These are phyloP conservation scores for Phytophthora cryptogea DNA, from an alignment of 352 stramenopile species.

Conservation along the genomic window DNA sequence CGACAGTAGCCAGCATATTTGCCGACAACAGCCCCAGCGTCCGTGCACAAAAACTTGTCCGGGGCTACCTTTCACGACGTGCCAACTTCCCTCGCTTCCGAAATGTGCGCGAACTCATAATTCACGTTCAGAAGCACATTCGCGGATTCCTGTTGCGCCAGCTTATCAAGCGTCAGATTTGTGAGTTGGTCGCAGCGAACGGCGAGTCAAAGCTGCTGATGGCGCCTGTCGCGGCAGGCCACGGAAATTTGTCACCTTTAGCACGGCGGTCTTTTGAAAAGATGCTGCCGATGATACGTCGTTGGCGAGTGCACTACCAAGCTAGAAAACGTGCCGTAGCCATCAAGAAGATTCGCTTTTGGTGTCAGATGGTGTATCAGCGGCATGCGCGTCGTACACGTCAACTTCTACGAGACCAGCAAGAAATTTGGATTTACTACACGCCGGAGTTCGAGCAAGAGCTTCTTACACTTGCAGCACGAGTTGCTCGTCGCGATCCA, in stretches of 20 bases:
- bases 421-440: conserved; percentile 83
- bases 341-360: conserved; percentile 80
- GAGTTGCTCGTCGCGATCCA: conserved; percentile 58
- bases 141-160: conserved; percentile 68
- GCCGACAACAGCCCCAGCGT: conserved; percentile 50
- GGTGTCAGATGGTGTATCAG: conserved; percentile 77
- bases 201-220: conserved; percentile 56
- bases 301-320: conserved; percentile 60
- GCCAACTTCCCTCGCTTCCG: conserved; percentile 44
- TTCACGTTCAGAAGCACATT: conserved; percentile 57
- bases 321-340: conserved; percentile 63
- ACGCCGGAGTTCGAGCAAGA: conserved; percentile 55
- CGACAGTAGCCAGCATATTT: conserved; percentile 33
- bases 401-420: conserved; percentile 55
- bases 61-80: conserved; percentile 58
- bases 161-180: conserved; percentile 50
- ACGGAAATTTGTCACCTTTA: conserved; percentile 30
- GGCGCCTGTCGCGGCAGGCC: conserved; percentile 32
- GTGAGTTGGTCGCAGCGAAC: conserved; percentile 46
- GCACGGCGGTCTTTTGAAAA: conserved; percentile 52
- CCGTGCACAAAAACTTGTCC: conserved; percentile 35
- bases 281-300: conserved; percentile 53
- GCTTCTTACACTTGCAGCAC: conserved; percentile 56
- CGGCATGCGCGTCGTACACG: conserved; percentile 57
- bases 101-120: conserved; percentile 49